phyloP scores from a whole-genome alignment of 1,284 basidiomycete species.

The Ceratobasidium sp. region DNA sequence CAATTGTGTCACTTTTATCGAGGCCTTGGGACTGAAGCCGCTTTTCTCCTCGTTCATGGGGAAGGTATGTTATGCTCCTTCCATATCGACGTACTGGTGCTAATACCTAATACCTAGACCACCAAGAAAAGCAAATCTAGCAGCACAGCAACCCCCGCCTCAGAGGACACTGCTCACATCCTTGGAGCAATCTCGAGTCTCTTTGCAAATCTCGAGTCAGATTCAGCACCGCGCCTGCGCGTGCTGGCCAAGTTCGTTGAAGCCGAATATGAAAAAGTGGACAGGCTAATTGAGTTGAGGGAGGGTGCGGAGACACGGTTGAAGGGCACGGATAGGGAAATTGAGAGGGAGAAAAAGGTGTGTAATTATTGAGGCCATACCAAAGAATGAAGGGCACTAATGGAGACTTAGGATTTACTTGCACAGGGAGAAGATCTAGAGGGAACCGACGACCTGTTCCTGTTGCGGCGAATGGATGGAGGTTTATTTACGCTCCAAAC shows the following conservation, averaged over 20 bases:
- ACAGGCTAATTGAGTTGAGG: slow-evolving; percentile 89
- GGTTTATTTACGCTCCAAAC: slow-evolving; percentile 91
- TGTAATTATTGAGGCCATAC: too few relatives aligned
- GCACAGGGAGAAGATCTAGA: slow-evolving; percentile 70
- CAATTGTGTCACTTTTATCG: slow-evolving; percentile 88
- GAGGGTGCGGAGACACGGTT: slow-evolving; percentile 73
- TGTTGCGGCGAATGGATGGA: slow-evolving; percentile 83
- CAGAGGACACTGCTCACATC: slow-evolving; percentile 88
- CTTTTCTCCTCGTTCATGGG: slow-evolving; percentile 94
- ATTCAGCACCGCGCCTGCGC: slow-evolving; percentile 82
- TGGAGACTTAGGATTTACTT: slow-evolving; percentile 62
- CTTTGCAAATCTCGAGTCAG: slow-evolving; percentile 88
- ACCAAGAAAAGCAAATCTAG: slow-evolving; percentile 68
- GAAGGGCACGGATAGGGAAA: slow-evolving; percentile 67
- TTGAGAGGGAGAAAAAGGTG: slow-evolving; percentile 74
- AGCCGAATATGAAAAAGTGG: slow-evolving; percentile 89
- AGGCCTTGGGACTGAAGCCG: slow-evolving; percentile 86
- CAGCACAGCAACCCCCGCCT: slow-evolving; percentile 65
- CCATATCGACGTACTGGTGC: background rate
- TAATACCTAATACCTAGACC: slow-evolving; percentile 32
- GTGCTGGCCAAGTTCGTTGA: slow-evolving; percentile 95
- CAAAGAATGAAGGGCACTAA: background rate
- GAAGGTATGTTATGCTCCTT: slow-evolving; percentile 65
- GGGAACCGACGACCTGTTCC: slow-evolving; percentile 76
- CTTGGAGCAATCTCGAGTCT: slow-evolving; percentile 89